Conservation (phyloP, 2,329 filamentous ascomycete genomes). For the Cladosporium sp. region DNA sequence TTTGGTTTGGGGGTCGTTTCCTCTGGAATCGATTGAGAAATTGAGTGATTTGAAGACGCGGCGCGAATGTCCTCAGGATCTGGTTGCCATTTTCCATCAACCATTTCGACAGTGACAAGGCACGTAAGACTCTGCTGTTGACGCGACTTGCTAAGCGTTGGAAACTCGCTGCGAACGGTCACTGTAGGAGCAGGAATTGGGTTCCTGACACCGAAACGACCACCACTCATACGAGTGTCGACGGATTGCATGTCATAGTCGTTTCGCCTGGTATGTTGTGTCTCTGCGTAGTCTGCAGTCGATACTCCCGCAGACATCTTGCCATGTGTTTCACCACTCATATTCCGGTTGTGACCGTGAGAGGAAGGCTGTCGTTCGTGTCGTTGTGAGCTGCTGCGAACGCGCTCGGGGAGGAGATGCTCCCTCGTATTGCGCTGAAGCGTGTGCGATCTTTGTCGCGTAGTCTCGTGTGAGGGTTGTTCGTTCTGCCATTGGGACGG, state of each 20-base stretch:
- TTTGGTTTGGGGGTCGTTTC: not conserved
- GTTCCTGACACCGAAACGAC: conserved; percentile 67
- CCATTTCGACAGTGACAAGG: conserved; percentile 87
- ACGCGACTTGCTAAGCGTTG: conserved; percentile 83
- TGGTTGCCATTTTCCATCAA: conserved; percentile 85
- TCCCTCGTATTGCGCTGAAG: conserved; percentile 20
- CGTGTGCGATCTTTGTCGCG: not conserved
- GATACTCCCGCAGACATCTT: conserved; percentile 50
- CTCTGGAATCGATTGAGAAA: not conserved
- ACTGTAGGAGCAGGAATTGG: conserved; percentile 87
- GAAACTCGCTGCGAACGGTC: conserved; percentile 95
- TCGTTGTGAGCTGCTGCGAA: conserved; percentile 12
- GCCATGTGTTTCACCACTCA: conserved; percentile 68
- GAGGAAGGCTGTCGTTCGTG: conserved; percentile 22
- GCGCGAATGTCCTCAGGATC: conserved; percentile 71
- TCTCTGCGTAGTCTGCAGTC: conserved; percentile 75
- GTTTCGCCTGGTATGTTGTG: conserved; percentile 66
- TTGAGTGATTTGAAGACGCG: conserved; percentile 34
- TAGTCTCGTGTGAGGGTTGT: not conserved
- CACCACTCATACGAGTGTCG: conserved; percentile 77
- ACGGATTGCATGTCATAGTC: conserved; percentile 97
- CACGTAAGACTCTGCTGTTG: conserved; percentile 96
- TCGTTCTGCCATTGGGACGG: conserved; percentile 55
- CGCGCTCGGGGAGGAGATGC: conserved; percentile 24
- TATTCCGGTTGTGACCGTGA: conserved; percentile 64